phyloP scores from a whole-genome alignment of 768 basidiomycete genomes.

The Chalciporus sphaerocephalus region DNA sequence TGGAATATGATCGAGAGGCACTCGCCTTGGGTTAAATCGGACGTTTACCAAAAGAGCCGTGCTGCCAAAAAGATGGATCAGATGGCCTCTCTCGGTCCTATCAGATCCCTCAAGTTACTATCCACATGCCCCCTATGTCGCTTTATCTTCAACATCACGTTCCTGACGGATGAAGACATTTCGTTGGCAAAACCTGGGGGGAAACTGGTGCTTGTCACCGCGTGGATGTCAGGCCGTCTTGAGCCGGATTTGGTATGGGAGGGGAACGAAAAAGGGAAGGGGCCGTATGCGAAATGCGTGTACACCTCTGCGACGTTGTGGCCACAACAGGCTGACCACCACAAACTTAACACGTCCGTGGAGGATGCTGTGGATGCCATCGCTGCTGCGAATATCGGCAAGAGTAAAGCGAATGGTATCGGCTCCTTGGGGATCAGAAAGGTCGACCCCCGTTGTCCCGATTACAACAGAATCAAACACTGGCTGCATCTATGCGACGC shows the following conservation, averaged over 20 bases:
- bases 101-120: neutral
- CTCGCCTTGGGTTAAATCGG: no score
- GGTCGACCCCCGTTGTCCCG: neutral
- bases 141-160: neutral
- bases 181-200: neutral
- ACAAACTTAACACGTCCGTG: neutral
- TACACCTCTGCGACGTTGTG: constrained; percentile 2
- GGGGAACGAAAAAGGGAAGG: neutral
- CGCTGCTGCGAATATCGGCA: neutral
- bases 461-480: constrained; percentile 5
- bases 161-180: neutral
- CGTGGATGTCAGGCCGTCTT: neutral
- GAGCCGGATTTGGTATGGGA: neutral
- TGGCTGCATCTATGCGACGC: constrained; percentile 8
- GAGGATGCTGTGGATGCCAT: constrained; percentile 6
- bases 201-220: neutral
- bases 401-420: neutral
- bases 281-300: neutral
- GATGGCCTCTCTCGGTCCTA: neutral
- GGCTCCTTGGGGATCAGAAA: constrained; percentile 2
- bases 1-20: neutral
- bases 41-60: no score
- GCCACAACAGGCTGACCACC: neutral
- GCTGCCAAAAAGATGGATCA: no score
- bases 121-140: neutral